These are phyloP conservation scores for Grammothele lineata DNA, from an alignment of 768 basidiomycete genomes.

Conservation along the genomic window DNA sequence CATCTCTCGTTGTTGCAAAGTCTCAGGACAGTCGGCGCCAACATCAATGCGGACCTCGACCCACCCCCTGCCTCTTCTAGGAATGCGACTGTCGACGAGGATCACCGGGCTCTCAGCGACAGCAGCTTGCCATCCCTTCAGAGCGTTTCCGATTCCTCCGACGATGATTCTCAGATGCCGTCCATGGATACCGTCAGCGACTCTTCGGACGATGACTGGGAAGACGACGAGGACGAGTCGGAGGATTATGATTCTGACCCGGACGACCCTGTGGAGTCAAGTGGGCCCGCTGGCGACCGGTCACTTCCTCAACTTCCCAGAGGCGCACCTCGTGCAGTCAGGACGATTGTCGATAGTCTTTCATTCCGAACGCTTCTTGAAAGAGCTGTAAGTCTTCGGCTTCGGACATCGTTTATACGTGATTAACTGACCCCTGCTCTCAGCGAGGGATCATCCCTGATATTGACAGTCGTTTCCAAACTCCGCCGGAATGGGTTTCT, in stretches of 20 bases:
- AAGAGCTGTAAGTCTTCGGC: conserved; percentile 2
- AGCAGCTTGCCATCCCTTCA: conserved; percentile 21
- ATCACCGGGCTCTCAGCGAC: too few species aligned
- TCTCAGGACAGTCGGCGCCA: too few species aligned
- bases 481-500: background rate
- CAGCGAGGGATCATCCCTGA: background rate
- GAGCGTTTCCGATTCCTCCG: conserved; percentile 20
- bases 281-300: too few species aligned
- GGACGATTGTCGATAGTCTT: too few species aligned
- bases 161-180: background rate
- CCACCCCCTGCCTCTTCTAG: too few species aligned
- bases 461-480: background rate
- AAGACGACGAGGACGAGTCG: conserved; percentile 1
- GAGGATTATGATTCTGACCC: conserved; percentile 7
- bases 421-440: background rate
- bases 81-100: too few species aligned
- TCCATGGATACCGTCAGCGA: background rate
- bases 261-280: too few species aligned
- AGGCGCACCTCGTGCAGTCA: too few species aligned
- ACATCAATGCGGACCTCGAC: too few species aligned
- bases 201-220: conserved; percentile 12
- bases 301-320: too few species aligned
- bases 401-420: too few species aligned
- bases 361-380: background rate
- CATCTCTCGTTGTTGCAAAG: too few species aligned